Conservation (phyloP, 225 moss, liverwort and hornwort genomes). For the Takakia lepidozioides region DNA sequence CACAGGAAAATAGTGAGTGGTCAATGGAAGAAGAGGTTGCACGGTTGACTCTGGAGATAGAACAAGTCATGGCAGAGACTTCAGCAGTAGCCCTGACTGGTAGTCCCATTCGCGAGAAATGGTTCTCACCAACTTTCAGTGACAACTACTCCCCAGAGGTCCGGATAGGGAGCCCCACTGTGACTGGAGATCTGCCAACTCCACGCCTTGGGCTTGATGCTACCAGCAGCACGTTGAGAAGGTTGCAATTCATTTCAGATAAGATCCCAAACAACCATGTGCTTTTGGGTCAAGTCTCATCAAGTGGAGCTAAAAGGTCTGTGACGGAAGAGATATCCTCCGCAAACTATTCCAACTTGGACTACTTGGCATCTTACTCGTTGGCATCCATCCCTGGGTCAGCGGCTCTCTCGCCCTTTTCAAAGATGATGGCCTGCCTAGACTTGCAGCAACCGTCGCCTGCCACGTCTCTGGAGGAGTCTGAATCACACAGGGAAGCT, state of each 20-base stretch:
- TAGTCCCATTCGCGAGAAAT: slow-evolving; percentile 2
- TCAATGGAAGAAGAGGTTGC: slow-evolving; percentile 10
- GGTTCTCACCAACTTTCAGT: too few relatives aligned
- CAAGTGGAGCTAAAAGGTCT: slow-evolving; percentile 6
- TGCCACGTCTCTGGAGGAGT: slow-evolving; percentile 14
- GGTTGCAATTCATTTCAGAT: slow-evolving; percentile 16
- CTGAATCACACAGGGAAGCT: slow-evolving; percentile 8
- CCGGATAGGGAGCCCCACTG: slow-evolving; percentile 32
- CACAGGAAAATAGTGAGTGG: slow-evolving; percentile 7
- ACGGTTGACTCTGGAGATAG: slow-evolving; percentile 5
- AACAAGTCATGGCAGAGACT: slow-evolving; percentile 5
- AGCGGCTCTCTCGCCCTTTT: slow-evolving; percentile 31
- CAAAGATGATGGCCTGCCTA: slow-evolving; percentile 24
- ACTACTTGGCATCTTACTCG: too few relatives aligned
- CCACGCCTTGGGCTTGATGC: too few relatives aligned
- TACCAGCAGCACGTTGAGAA: slow-evolving; percentile 21
- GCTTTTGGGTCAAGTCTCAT: slow-evolving; percentile 8
- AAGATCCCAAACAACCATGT: slow-evolving; percentile 5
- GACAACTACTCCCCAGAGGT: slow-evolving; percentile 28
- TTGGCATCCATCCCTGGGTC: slow-evolving; percentile 9
- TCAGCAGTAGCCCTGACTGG: slow-evolving; percentile 20
- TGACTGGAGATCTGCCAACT: too few relatives aligned
- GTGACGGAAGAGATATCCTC: slow-evolving; percentile 16
- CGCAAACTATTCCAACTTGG: slow-evolving; percentile 18
- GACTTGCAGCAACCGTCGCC: slow-evolving; percentile 13